These are phyloP conservation scores for Fallopia convolvulus DNA, from an alignment of 148 eudicot genomes.

Conservation along the genomic window DNA sequence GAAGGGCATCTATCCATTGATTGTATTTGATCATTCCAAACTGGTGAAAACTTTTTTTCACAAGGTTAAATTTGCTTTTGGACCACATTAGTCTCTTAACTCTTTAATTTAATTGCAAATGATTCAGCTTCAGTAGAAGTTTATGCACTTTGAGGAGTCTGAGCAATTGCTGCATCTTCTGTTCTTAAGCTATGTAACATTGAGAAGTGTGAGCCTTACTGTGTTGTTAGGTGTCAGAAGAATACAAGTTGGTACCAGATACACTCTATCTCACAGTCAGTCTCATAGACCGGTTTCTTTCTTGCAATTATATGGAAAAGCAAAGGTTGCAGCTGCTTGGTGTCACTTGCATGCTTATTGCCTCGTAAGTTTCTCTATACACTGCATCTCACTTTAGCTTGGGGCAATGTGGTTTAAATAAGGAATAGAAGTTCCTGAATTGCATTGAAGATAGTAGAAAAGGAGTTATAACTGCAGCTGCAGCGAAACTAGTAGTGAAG, in stretches of 20 bases:
- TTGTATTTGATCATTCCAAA: too few species aligned
- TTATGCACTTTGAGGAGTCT: neutral
- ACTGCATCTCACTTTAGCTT: neutral
- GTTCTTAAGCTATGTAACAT: neutral
- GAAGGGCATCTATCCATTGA: too few species aligned
- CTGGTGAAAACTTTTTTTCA: too few species aligned
- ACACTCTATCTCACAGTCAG: conserved; percentile 78
- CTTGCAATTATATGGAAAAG: conserved; percentile 61
- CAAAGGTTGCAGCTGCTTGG: conserved; percentile 88
- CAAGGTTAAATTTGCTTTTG: too few species aligned
- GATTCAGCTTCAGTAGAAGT: neutral
- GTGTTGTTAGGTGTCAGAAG: conserved; percentile 61
- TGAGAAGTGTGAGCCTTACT: neutral
- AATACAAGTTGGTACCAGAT: conserved; percentile 77
- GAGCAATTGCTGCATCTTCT: neutral
- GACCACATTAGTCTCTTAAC: too few species aligned
- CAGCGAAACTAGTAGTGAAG: neutral
- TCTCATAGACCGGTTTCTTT: conserved; percentile 76
- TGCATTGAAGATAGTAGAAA: neutral
- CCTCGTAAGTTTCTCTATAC: conserved; percentile 64
- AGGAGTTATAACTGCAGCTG: neutral
- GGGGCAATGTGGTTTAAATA: neutral
- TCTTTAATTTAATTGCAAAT: too few species aligned
- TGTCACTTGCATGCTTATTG: conserved; percentile 88
- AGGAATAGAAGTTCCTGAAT: neutral